Evolutionary conservation across 306 rosid species (phyloP).

Genomic region (Cyclanthera cordifolia): DNA sequence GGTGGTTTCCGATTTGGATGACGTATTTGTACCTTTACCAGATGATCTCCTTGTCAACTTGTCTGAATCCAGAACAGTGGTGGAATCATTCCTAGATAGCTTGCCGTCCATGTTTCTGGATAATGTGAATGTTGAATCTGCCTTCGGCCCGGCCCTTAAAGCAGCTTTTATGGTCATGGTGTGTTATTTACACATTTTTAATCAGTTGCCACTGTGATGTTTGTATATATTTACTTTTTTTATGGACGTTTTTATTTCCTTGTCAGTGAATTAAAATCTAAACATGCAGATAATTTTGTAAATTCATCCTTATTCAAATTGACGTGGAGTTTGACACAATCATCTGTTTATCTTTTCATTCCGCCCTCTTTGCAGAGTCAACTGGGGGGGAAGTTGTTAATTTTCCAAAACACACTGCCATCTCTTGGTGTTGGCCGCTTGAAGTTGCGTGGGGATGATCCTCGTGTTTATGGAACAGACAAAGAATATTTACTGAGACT

Average conservation of each 20-base stretch:
- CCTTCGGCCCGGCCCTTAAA: slow-evolving; percentile 94
- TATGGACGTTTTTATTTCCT: neutral
- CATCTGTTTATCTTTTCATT: slow-evolving; percentile 4
- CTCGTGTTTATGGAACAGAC: slow-evolving; percentile 88
- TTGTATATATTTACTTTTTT: neutral
- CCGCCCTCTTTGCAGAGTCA: slow-evolving; percentile 50
- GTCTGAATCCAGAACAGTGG: slow-evolving; percentile 93
- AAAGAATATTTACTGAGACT: slow-evolving; percentile 72
- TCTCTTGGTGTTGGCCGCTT: slow-evolving; percentile 96
- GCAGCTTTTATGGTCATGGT: slow-evolving; percentile 95
- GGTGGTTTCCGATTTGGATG: slow-evolving; percentile 97
- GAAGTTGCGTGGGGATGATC: slow-evolving; percentile 92
- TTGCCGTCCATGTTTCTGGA: slow-evolving; percentile 92
- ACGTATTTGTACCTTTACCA: slow-evolving; percentile 90
- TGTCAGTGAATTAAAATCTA: slow-evolving; percentile 4
- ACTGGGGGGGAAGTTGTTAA: slow-evolving; percentile 91
- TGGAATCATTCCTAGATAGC: slow-evolving; percentile 84
- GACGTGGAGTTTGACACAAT: neutral
- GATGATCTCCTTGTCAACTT: slow-evolving; percentile 97
- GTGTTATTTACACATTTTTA: slow-evolving; percentile 12
- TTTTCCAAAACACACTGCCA: slow-evolving; percentile 90
- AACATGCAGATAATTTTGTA: neutral
- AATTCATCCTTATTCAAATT: neutral
- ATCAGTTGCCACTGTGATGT: neutral
- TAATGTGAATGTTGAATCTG: slow-evolving; percentile 83